phyloP scores from a whole-genome alignment of 306 rosid species.

The Styphnolobium japonicum region DNA sequence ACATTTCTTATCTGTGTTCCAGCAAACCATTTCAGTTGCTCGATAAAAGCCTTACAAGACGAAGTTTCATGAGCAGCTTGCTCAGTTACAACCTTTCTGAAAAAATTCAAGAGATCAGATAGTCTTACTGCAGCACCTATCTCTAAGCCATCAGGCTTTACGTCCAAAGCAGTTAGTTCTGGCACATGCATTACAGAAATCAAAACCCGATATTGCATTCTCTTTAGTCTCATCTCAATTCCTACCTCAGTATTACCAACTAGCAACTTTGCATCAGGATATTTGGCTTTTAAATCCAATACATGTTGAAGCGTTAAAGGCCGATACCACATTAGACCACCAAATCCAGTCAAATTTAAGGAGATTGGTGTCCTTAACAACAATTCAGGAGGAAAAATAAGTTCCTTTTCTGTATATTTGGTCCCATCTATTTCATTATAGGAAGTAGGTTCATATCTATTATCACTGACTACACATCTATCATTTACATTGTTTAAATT shows the following conservation, averaged over 20 bases:
- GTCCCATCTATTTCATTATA: constrained; percentile 82
- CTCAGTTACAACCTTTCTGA: constrained; percentile 56
- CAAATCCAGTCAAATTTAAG: constrained; percentile 68
- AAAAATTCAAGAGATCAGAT: constrained; percentile 62
- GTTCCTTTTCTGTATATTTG: constrained; percentile 74
- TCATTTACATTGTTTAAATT: constrained; percentile 42
- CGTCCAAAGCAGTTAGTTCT: constrained; percentile 64
- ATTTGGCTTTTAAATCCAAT: constrained; percentile 68
- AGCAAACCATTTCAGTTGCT: constrained; percentile 98
- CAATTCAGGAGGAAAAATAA: constrained; percentile 92
- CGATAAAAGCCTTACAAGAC: constrained; percentile 77
- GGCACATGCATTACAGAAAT: constrained; percentile 71
- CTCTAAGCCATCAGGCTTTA: constrained; percentile 69
- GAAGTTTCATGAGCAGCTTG: constrained; percentile 66
- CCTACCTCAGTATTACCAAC: constrained; percentile 97
- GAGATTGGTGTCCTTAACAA: constrained; percentile 47
- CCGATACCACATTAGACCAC: constrained; percentile 82
- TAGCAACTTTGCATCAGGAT: constrained; percentile 74
- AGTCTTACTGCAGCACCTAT: constrained; percentile 90
- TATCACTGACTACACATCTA: constrained; percentile 33
- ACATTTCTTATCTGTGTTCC: constrained; percentile 90
- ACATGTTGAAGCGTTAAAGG: constrained; percentile 70
- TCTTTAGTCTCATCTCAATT: constrained; percentile 87
- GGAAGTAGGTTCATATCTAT: constrained; percentile 48
- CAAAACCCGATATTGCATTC: constrained; percentile 63